Evolutionary conservation across 805 yeast species (phyloP), one percentile per base, ranked within the genome.

Genomic region (Teunomyces pallodes): DNA sequence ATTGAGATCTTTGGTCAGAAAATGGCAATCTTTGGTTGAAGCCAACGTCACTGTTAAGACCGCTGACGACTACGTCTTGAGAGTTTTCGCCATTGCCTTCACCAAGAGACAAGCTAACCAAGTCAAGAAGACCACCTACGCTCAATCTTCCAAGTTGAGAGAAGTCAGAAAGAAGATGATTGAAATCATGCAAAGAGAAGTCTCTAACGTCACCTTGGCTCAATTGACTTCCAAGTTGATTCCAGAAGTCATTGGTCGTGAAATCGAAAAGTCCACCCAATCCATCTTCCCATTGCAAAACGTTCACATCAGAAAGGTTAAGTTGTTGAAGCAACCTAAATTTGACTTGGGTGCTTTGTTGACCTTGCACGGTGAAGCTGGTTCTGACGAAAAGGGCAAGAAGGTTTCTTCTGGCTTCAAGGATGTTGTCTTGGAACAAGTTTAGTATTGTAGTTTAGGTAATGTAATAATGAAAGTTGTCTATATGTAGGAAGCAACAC

Each of bases 191-290:
- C 83, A 87, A 75, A 90, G 95, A 78, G 97, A 91, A 82, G 97
- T 91, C 61, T 81, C 94, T 60, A 86, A 86, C 83, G 88, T 88
- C 59, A 91, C 98, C 61, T 84, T 91, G 72, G 89, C 97, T 73
- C 97, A 91, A 81, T 87, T 91, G 75, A 90, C 96, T 65, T 83
- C 95, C 70, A 91, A 92, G 83, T 88, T 91, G 81, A 91, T 91
- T 67, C 97, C 98, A 72, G 98, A 91, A 82, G 96, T 92, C 64
- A 91, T 91, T 75, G 96, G 96, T 74, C 92, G 96, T 79, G 98
- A 92, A 80, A 92, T 91, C 69, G 96, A 90, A 81, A 91, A 90
- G 83, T 84, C 96, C 59, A 88, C 97, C 62, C 90, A 86, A 77
- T 80, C 88, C 67, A 88, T 91, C 81, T 90, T 81, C 86, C 98